These are phyloP conservation scores for Plasmodium yoelii DNA, from an alignment of 169 alveolate species.

Conservation along the genomic window DNA sequence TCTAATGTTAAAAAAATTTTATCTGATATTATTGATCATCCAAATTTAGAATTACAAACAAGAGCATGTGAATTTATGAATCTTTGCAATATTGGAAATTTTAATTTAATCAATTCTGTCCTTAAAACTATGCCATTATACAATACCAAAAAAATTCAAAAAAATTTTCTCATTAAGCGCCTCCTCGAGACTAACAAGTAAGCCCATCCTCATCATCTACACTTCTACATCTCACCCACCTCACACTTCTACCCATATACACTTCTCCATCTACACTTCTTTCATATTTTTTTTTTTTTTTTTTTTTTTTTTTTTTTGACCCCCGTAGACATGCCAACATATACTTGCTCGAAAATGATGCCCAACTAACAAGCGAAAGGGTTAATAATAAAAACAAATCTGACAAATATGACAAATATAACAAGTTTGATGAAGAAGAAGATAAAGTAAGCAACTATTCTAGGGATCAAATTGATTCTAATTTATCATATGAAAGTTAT, in stretches of 20 bases:
- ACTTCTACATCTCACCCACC: too few relatives aligned
- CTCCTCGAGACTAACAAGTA: conserved; percentile 72
- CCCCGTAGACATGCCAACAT: conserved; percentile 44
- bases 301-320: neutral
- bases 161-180: conserved; percentile 59
- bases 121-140: conserved; percentile 66
- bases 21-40: conserved; percentile 52
- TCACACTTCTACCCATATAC: too few relatives aligned
- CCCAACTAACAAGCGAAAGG: conserved; percentile 1
- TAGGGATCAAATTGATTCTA: conserved; percentile 1
- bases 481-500: conserved; percentile 36
- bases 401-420: conserved; percentile 12
- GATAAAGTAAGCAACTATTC: conserved; percentile 25
- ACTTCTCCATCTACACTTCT: too few relatives aligned
- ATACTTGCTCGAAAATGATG: conserved; percentile 54
- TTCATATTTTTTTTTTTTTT: too few relatives aligned
- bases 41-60: conserved; percentile 80
- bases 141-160: conserved; percentile 36
- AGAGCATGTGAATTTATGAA: conserved; percentile 81
- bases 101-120: conserved; percentile 30
- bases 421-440: conserved; percentile 1
- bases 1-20: conserved; percentile 70
- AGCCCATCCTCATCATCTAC: too few relatives aligned
- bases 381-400: neutral
- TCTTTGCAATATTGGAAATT: conserved; percentile 49